These are phyloP conservation scores for Pythium brachiatum DNA, from an alignment of 352 stramenopile species.

Conservation along the genomic window DNA sequence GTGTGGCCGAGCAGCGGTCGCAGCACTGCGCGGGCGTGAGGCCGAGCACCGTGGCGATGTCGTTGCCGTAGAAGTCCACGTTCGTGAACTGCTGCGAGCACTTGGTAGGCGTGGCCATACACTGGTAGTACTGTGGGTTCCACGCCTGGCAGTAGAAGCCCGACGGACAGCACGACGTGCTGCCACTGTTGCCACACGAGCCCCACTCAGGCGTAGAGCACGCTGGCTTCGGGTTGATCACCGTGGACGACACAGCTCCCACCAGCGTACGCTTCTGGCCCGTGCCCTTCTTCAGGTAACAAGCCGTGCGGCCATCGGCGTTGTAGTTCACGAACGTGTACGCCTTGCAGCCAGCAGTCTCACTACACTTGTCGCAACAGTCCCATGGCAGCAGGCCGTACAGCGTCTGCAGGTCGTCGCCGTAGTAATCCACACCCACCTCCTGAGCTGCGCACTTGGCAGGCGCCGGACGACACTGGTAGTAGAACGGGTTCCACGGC, in stretches of 20 bases:
- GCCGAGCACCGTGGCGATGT: conserved; percentile 37
- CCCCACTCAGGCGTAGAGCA: conserved; percentile 11
- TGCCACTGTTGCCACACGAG: conserved; percentile 12
- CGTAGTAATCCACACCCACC: conserved; percentile 46
- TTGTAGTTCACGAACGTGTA: conserved; percentile 68
- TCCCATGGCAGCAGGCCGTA: conserved; percentile 36
- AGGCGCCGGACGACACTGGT: conserved; percentile 46
- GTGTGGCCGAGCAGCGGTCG: conserved; percentile 35
- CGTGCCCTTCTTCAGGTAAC: conserved; percentile 47
- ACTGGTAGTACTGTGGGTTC: conserved; percentile 29
- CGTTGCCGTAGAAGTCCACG: conserved; percentile 45
- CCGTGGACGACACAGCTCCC: conserved; percentile 15
- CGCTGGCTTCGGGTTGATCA: neutral
- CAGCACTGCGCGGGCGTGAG: conserved; percentile 19
- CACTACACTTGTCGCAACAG: conserved; percentile 43
- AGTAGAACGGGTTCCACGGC: conserved; percentile 61
- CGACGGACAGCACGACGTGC: conserved; percentile 19
- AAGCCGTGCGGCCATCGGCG: conserved; percentile 39
- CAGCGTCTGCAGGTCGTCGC: conserved; percentile 43
- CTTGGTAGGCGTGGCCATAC: conserved; percentile 27
- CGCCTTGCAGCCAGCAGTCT: conserved; percentile 37
- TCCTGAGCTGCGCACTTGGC: conserved; percentile 34
- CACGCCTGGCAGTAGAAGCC: conserved; percentile 27
- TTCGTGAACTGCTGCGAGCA: conserved; percentile 41
- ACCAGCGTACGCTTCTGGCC: conserved; percentile 1